Evolutionary conservation across 192 early-diverging fungal genomes (phyloP), one percentile per base, ranked within the genome.

Genomic region (Podila clonocystis): DNA sequence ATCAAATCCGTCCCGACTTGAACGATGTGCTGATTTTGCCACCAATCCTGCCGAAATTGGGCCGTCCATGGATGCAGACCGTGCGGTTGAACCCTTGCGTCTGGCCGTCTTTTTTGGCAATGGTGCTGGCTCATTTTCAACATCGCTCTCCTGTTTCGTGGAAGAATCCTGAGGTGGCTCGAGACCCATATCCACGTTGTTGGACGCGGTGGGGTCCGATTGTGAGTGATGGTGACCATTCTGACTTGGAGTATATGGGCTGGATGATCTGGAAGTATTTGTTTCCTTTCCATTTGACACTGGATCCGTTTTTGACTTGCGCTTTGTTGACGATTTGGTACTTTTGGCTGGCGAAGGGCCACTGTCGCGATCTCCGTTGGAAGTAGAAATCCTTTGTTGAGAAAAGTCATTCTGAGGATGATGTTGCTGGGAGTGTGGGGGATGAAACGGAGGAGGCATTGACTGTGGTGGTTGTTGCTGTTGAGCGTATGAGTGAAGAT

Each of bases 301-400:
- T 50, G 63, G 30, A 24, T 64, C 70, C 13, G 68, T 31, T 28
- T 70, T 70, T 48, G 70, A 72, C 49, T 72, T 72, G 29, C 70
- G 70, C 29, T 72, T 72, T 9, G 62, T 52, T 11, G 67, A 22
- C 20, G 68, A 45, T 34, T 72, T 63, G 26, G 70, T 55, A 5
- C 31, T 12, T 24, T 64, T 63, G 34, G 13, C 30, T 26, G 38
- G 33, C 26, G 60, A 34, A 9, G 68, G 11, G 5, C 48, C 24
- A 50, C 45, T 9, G 41, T 45, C n/a, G n/a, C 60, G 45, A 22
- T 52, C 22, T 26, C 11, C 13, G 60, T 24, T 13, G 60, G 55
- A 31, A 28, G 30, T 29, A 28, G 33, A 31, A 22, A 24, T 57
- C 50, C 15, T 9, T 38, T 62, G 50, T 29, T 26, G 7, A 57